These are phyloP conservation scores for Neofusicoccum ribis DNA, from an alignment of 2,329 filamentous ascomycete species.

Conservation along the genomic window DNA sequence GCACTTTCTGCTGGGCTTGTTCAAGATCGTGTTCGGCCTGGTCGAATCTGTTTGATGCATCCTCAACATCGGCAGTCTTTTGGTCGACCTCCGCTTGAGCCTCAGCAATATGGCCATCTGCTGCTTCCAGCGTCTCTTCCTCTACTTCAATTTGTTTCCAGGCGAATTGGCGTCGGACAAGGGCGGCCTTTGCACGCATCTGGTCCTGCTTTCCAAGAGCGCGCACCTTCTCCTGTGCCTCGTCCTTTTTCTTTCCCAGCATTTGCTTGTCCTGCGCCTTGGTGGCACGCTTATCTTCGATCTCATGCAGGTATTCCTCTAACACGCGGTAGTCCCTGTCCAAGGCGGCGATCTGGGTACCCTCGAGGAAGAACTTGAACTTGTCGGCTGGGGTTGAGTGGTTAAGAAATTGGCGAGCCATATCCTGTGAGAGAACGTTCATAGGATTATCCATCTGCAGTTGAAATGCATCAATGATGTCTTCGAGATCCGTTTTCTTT, in stretches of 20 bases:
- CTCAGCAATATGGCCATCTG: conserved; percentile 25
- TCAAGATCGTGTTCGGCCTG: conserved; percentile 43
- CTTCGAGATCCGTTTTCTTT: conserved; percentile 84
- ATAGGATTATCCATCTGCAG: conserved; percentile 96
- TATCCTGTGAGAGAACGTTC: conserved; percentile 93
- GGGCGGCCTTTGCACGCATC: conserved; percentile 61
- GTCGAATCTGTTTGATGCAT: conserved; percentile 44
- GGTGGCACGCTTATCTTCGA: conserved; percentile 58
- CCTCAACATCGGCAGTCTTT: conserved; percentile 46
- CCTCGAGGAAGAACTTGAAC: conserved; percentile 94
- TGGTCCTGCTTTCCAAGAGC: conserved; percentile 61
- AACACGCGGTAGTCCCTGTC: conserved; percentile 89
- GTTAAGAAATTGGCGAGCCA: conserved; percentile 89
- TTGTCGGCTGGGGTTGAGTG: conserved; percentile 79
- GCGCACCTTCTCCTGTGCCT: conserved; percentile 65
- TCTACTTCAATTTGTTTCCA: conserved; percentile 77
- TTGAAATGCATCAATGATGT: conserved; percentile 89
- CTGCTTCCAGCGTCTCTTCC: conserved; percentile 53
- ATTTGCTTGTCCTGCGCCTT: conserved; percentile 64
- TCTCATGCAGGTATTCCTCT: conserved; percentile 74
- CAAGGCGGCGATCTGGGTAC: conserved; percentile 88
- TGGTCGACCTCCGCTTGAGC: conserved; percentile 46
- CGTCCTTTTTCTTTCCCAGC: conserved; percentile 59
- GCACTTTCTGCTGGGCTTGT: conserved; percentile 36
- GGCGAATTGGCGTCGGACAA: conserved; percentile 67